Base-by-base conservation (phyloP, 116 monocot species). In the Thalassia testudinum region DNA sequence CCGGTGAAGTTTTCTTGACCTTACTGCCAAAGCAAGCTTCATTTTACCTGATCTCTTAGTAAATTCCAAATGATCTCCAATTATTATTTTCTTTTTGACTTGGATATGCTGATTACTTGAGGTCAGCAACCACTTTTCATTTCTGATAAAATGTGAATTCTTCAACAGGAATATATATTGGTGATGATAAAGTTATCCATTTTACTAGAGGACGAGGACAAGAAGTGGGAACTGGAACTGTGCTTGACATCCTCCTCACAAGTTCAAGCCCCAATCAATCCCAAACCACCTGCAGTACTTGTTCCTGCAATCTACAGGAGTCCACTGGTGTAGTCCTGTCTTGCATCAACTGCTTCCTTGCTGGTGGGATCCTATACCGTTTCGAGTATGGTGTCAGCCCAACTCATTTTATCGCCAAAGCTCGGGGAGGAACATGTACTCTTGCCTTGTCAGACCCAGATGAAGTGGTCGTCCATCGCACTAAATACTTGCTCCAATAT, bases 371-470 rank as follows among this genome's bases (percentile, higher is more conserved):
- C 51, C 67, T 89, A 0, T 89, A 89, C 64, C 79, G 83, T 37
- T 89, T 89, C 10, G 83, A 83, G 59, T 89, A 89, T 14, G 66
- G 52, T 1, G 89, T 82, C 53, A 77, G 24, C 52, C 74, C 80
- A 1, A 74, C 89, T 4, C 66, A 74, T 17, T 89, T 89, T 59
- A 20, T 89, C 5, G 89, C 89, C 61, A 89, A 89, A 58, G 89
- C 89, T 0, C 83, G 89, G 1, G 83, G 89, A 3, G 89, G 89
- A 1, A 90, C 89, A 0, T 83, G 83, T 70, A 83, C 89, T 0
- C 75, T 83, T 5, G 89, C 89, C 7, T 30, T 23, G 30, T 63
- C 80, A 0, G 83, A 89, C 37, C 66, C 76, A 1, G 62, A 54
- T 7, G 79, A 73, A 0, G 24, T 43, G 0, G 89, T 80, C 0